Percentiles rank a stretch among this genome's conserved stretches.
These are phyloP conservation scores for Whalleya microplaca DNA, from an alignment of 2,329 filamentous ascomycete species.

Conservation along the genomic window DNA sequence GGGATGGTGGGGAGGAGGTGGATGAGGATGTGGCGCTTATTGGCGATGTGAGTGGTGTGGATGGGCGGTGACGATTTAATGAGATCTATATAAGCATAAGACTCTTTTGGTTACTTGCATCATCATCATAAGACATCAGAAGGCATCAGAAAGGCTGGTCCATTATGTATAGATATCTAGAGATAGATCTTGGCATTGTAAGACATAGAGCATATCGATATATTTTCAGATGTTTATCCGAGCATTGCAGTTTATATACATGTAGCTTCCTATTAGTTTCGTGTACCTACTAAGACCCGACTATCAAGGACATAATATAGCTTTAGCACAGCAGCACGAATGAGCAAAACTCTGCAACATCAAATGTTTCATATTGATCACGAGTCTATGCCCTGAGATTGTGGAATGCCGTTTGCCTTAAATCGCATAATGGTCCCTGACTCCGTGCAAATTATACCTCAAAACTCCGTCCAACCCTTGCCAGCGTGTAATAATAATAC, in stretches of 20 bases:
- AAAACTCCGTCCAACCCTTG: not conserved
- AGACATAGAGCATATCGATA: no score
- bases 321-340: no score
- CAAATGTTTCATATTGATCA: slow-evolving; percentile 7
- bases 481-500: not conserved
- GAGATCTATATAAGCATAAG: no score
- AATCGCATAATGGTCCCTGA: not conserved
- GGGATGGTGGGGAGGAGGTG: slow-evolving; percentile 7
- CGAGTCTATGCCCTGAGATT: not conserved
- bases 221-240: no score
- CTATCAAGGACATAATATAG: no score
- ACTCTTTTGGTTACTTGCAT: not conserved
- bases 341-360: no score
- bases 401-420: not conserved
- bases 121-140: no score
- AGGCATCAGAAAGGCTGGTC: no score
- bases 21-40: slow-evolving; percentile 32
- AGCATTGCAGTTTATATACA: no score
- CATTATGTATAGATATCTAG: not conserved
- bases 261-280: no score
- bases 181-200: not conserved
- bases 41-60: slow-evolving; percentile 23
- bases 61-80: slow-evolving; percentile 4
- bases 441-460: not conserved
- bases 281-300: no score